Percentiles rank a stretch among this genome's conserved stretches.
Evolutionary conservation across 441 rosid species (phyloP).

Genomic region (Jatropha multifida): DNA sequence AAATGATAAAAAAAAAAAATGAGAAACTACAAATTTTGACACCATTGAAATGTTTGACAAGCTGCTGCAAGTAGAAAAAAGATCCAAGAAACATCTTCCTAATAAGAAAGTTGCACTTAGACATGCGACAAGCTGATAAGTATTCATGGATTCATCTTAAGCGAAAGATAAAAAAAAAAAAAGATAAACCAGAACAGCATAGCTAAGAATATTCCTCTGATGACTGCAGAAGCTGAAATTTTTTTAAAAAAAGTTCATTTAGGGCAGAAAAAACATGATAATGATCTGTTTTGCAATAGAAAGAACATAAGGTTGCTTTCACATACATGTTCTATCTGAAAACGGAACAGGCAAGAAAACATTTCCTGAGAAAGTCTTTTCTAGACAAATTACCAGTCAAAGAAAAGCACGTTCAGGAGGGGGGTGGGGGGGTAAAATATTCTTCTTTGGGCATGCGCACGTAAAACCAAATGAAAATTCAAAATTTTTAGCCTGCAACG

Average conservation of each 20-base stretch:
- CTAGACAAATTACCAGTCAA: constrained; percentile 25
- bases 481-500: constrained; percentile 31
- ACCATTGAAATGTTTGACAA: background rate
- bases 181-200: background rate
- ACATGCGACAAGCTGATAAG: background rate
- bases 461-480: constrained; percentile 18
- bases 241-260: background rate
- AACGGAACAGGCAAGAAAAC: constrained; percentile 10
- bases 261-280: constrained; percentile 9
- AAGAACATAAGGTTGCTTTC: constrained; percentile 20
- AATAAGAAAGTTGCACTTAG: background rate
- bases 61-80: background rate
- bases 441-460: constrained; percentile 9
- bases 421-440: constrained; percentile 10
- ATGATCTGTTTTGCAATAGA: constrained; percentile 17
- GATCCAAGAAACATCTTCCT: background rate
- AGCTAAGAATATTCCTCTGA: background rate
- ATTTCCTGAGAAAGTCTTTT: constrained; percentile 6
- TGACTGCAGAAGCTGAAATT: background rate
- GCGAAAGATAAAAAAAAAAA: too few relatives aligned
- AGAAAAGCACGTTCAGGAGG: constrained; percentile 6
- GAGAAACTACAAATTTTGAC: background rate
- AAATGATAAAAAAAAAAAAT: too few relatives aligned
- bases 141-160: too few relatives aligned
- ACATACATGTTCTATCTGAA: constrained; percentile 18